Percentiles rank a stretch among this genome's conserved stretches.
Evolutionary conservation across 2,329 filamentous ascomycete species (phyloP).

Genomic region (Colletotrichum sidae): DNA sequence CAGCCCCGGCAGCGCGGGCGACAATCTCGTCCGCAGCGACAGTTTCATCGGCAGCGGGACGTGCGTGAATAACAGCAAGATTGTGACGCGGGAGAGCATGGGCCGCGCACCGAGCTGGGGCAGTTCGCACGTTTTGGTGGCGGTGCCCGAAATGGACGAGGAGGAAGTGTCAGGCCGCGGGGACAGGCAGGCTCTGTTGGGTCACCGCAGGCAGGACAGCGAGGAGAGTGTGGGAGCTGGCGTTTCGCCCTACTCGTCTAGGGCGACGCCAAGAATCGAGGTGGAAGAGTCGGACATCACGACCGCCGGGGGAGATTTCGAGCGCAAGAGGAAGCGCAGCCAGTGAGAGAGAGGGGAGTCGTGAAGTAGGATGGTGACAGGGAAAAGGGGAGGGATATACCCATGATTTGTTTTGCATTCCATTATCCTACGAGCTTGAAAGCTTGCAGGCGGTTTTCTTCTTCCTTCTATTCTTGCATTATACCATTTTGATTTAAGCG

Average conservation of each 20-base stretch:
- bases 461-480: slow-evolving; percentile 3
- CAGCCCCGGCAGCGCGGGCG: slow-evolving; percentile 13
- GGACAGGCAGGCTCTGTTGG: slow-evolving; percentile 46
- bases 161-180: slow-evolving; percentile 40
- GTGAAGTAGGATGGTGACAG: no score
- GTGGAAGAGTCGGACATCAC: slow-evolving; percentile 40
- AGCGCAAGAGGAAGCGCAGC: slow-evolving; percentile 43
- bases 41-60: slow-evolving; percentile 43
- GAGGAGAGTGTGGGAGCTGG: slow-evolving; percentile 13
- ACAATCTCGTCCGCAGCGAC: slow-evolving; percentile 40
- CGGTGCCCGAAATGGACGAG: slow-evolving; percentile 54
- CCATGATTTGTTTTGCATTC: slow-evolving; percentile 18
- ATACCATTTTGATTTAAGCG: slow-evolving; percentile 23
- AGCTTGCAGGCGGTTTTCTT: slow-evolving; percentile 1
- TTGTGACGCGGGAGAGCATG: slow-evolving; percentile 39
- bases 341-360: slow-evolving; percentile 5
- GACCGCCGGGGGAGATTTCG: slow-evolving; percentile 41
- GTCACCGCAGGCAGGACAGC: slow-evolving; percentile 33
- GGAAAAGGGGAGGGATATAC: slow-evolving; percentile 24
- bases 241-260: not conserved
- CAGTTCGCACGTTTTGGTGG: slow-evolving; percentile 51
- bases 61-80: slow-evolving; percentile 35
- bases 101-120: slow-evolving; percentile 49
- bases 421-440: slow-evolving; percentile 4
- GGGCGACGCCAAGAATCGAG: slow-evolving; percentile 30